Evolutionary conservation across 257 asterid genomes (phyloP), one percentile per base, ranked within the genome.

Genomic region (Leonotis leonurus): DNA sequence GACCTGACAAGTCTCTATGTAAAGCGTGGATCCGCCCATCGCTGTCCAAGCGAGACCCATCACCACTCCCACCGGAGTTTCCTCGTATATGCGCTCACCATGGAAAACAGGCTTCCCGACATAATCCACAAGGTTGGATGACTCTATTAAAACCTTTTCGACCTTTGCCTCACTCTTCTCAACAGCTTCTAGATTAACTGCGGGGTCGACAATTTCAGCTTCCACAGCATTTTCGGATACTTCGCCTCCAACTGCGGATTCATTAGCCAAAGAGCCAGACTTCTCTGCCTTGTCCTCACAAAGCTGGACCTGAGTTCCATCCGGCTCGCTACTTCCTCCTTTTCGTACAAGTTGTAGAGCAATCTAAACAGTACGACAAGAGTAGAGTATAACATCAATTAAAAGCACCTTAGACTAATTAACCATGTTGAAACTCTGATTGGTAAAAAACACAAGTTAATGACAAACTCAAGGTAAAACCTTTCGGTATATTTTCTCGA

Each of bases 1-100:
- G 6, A 82, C 77, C 10, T 35, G 69, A 26, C 81, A 63, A 26
- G 99, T 93, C 61, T 93, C 99, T 33, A 93, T 77, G 70, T 93
- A 93, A 50, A 93, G 83, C 0, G 97, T 93, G 11, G 99, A 93
- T 18, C 99, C 99, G 37, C 99, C 99, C 99, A 93, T 93, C 61
- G 99, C 75, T 1, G 99, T 89, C 99, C 99, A 93, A 43, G 99
- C 97, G 62, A 93, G 95, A 62, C 99, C 97, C 99, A 93, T 93
- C 24, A 89, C 97, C 5, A 89, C 99, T 51, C 99, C 99, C 8
- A 85, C 71, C 5, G 97, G 99, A 12, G 97, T 87, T 54, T 76
- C 86, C 40, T 83, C 94, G 13, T 85, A 89, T 69, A 89, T 82
- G 49, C 95, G 95, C 70, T 93, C 99, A n/a, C 95, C 97, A 27